Conservation (phyloP, 2,329 filamentous ascomycete genomes). For the Exophiala phaeomuriformis region DNA sequence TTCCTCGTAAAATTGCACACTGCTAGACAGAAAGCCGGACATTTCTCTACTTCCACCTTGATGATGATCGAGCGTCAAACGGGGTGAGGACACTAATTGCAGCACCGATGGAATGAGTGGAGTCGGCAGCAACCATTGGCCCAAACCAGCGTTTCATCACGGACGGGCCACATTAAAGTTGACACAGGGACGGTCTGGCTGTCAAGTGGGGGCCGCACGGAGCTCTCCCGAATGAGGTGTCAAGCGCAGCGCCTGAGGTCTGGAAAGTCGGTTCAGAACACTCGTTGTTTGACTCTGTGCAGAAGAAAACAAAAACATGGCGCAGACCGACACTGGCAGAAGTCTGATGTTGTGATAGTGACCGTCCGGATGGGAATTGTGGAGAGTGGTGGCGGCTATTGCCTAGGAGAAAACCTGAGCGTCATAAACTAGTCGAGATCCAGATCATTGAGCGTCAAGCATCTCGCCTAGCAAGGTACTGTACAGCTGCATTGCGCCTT, state of each 20-base stretch:
- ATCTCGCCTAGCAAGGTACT: neutral
- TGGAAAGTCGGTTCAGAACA: neutral
- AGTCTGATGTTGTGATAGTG: constrained; percentile 6
- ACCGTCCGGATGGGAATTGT: constrained; percentile 13
- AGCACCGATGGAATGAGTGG: constrained; percentile 17
- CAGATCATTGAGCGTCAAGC: neutral
- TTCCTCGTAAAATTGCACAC: constrained; percentile 13
- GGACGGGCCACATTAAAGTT: neutral
- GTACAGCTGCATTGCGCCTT: neutral
- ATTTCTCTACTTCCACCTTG: neutral
- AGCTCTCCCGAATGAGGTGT: neutral
- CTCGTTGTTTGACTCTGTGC: neutral
- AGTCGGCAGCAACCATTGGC: constrained; percentile 7
- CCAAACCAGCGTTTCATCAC: constrained; percentile 14
- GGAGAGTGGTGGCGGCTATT: constrained; percentile 13
- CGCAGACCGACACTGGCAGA: neutral
- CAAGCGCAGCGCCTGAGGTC: neutral
- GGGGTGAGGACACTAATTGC: constrained; percentile 5
- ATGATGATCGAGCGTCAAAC: constrained; percentile 12
- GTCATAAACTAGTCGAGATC: neutral
- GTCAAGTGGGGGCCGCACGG: neutral
- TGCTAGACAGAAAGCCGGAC: neutral
- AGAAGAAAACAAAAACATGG: neutral
- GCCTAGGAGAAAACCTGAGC: neutral
- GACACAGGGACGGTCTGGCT: neutral